Base-by-base conservation (phyloP, 73 alveolate genomes). In the Tetrahymena thermophila region DNA sequence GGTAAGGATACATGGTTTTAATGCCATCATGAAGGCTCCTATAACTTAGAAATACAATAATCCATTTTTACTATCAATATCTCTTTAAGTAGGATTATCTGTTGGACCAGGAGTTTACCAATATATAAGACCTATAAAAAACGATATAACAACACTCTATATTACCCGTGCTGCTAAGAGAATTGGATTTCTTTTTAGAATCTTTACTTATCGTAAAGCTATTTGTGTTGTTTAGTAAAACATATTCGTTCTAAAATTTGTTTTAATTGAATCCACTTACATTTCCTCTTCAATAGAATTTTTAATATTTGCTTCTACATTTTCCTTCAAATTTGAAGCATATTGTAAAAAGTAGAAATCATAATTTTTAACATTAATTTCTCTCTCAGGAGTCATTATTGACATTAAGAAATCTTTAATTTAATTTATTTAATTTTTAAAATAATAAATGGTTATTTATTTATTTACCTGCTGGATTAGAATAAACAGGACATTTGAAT, bases 51-150 rank as follows among this genome's bases (percentile, higher is more conserved):
- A 95, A 85, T 31, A 96, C 37, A 93, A 44, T 19, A 71, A 35
- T 15, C 98, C 98, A 58, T 94, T 84, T 35, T 85, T 85, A n/a
- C 94, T 43, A 40, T 84, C 40, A 37, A 55, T 55, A 28, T 56
- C 96, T 38, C 84, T 21, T 37, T 23, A 7, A 25, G 85, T 34
- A 43, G 85, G 85, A 58, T 58, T 7, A 3, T 58, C 37, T 58
- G 85, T 44, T 44, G 58, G 58, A 11, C 58, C 58, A 14, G 58
- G 58, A 44, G 23, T 44, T 44, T 44, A 44, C 58, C 58, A 31
- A 58, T 58, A 58, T 6, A 58, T 13, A 58, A 58, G 85, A 1
- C 85, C 85, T 15, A 58, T 31, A n/a, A 58, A n/a, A n/a, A 58
- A 58, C 14, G 38, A 23, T 10, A 58, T 58, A 21, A 58, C 37